A percentile compares a stretch with the other conserved stretches of the same genome.
These are phyloP conservation scores for Graphilbum fragrans DNA, from an alignment of 2,329 filamentous ascomycete genomes.

Conservation along the genomic window DNA sequence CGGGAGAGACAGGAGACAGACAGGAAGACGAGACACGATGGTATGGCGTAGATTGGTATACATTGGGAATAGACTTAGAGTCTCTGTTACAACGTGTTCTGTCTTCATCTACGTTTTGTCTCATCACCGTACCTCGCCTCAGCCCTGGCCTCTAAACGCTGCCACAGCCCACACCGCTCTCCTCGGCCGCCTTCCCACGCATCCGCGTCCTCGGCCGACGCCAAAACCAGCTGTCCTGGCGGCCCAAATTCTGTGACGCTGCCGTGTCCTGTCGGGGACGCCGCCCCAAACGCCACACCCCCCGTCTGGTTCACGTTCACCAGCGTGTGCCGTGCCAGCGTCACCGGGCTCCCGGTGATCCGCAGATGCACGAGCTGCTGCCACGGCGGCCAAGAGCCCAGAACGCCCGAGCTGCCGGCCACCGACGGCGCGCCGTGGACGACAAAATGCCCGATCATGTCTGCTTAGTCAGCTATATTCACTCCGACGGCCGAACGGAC, in stretches of 20 bases:
- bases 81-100: too few relatives aligned
- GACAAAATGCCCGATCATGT: conserved; percentile 21
- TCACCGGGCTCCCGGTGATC: neutral
- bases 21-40: neutral
- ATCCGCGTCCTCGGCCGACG: conserved; percentile 25
- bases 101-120: too few relatives aligned
- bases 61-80: too few relatives aligned
- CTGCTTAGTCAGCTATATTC: too few relatives aligned
- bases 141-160: neutral
- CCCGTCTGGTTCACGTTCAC: conserved; percentile 4
- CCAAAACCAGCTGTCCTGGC: conserved; percentile 17
- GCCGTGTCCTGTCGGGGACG: neutral
- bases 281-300: neutral
- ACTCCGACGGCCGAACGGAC: too few relatives aligned
- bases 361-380: neutral
- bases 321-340: neutral
- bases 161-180: conserved; percentile 28
- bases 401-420: neutral
- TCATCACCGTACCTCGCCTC: too few relatives aligned
- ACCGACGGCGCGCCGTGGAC: conserved; percentile 19
- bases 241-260: conserved; percentile 12
- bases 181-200: conserved; percentile 30
- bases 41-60: too few relatives aligned
- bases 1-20: neutral
- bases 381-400: neutral